Conservation (phyloP, 306 rosid species). For the Pyrus communis region DNA sequence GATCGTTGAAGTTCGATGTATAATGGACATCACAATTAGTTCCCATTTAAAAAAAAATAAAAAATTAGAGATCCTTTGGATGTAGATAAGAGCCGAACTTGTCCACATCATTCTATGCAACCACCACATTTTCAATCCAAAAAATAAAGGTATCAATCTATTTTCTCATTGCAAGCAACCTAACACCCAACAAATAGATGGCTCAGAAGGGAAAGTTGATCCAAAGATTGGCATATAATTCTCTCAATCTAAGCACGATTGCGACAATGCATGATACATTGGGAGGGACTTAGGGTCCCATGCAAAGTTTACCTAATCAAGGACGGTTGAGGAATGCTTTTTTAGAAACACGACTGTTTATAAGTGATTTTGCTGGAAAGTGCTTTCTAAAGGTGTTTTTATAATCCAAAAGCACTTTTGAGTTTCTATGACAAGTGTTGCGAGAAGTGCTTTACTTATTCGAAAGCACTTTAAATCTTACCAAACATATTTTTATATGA, state of each 20-base stretch:
- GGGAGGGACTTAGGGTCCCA: not conserved
- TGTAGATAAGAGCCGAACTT: not conserved
- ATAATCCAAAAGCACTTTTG: not conserved
- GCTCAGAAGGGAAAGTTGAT: not conserved
- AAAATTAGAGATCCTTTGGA: too few relatives aligned
- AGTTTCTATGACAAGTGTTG: not conserved
- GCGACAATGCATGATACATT: not conserved
- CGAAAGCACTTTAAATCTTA: too few relatives aligned
- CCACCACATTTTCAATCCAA: not conserved
- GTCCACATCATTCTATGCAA: conserved; percentile 7
- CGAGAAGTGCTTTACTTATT: not conserved
- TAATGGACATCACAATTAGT: too few relatives aligned
- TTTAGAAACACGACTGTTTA: not conserved
- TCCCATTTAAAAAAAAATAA: too few relatives aligned
- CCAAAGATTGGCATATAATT: conserved; percentile 1
- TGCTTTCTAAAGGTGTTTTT: too few relatives aligned
- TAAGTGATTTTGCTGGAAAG: not conserved
- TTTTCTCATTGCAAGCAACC: not conserved
- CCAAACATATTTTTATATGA: too few relatives aligned
- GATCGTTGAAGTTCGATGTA: too few relatives aligned
- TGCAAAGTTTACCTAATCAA: not conserved
- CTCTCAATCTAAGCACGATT: not conserved
- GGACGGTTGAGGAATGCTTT: too few relatives aligned
- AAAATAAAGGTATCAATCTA: not conserved
- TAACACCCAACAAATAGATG: not conserved